Percentiles rank a stretch among this genome's conserved stretches.
phyloP scores from a whole-genome alignment of 805 yeast species.

The Lipomyces mesembrius region DNA sequence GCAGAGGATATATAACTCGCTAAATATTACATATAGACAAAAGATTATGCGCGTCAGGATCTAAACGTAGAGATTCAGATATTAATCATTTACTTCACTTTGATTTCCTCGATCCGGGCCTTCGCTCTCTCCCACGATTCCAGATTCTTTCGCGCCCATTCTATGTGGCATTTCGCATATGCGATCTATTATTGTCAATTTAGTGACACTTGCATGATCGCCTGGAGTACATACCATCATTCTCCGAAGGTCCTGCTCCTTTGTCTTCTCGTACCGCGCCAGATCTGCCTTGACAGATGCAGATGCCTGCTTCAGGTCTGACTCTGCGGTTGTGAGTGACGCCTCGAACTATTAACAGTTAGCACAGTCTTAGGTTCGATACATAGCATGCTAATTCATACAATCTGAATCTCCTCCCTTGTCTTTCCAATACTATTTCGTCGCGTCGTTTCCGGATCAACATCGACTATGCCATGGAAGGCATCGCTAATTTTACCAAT shows the following conservation, averaged over 20 bases:
- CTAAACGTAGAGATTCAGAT: not conserved
- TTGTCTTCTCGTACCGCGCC: constrained; percentile 54
- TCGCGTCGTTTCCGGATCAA: constrained; percentile 67
- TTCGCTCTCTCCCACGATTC: constrained; percentile 71
- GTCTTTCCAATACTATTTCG: constrained; percentile 55
- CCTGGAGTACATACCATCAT: constrained; percentile 47
- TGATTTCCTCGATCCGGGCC: constrained; percentile 38
- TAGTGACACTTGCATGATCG: not conserved
- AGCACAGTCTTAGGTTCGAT: not conserved
- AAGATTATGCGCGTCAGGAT: not conserved
- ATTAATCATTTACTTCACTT: constrained; percentile 16
- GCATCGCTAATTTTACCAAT: constrained; percentile 56
- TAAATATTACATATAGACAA: not conserved
- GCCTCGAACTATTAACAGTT: constrained; percentile 44
- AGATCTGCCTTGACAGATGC: constrained; percentile 52
- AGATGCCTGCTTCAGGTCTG: constrained; percentile 57
- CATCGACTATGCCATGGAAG: constrained; percentile 65
- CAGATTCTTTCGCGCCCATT: constrained; percentile 70
- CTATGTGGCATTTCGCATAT: constrained; percentile 60
- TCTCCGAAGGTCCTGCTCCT: constrained; percentile 56
- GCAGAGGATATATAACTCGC: not conserved
- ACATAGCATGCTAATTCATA: not conserved
- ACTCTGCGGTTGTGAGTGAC: constrained; percentile 58
- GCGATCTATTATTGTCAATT: constrained; percentile 41
- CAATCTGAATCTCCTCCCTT: constrained; percentile 49